Base-by-base conservation (phyloP, 78 protist species). In the Monocercomonoides exilis region DNA sequence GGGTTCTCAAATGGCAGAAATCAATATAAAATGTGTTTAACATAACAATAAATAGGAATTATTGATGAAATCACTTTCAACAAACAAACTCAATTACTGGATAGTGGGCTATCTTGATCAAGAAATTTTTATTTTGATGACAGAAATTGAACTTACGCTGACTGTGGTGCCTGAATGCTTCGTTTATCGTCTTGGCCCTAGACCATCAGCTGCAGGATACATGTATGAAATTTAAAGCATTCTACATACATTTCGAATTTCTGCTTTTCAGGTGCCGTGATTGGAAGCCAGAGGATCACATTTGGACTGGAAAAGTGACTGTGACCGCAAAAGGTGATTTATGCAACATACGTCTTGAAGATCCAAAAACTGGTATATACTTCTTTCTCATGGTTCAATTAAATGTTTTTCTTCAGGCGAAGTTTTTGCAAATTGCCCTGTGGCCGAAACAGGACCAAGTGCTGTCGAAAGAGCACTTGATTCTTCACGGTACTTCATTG, bases 281-380 rank as follows among this genome's bases (percentile, higher is more conserved):
- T 6, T 79, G 82, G 82, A 21, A 21, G 43, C 45, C 6, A 4
- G 43, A 79, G 82, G 82, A 79, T 41, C 5, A 33, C 36, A 6
- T 79, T 32, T 79, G 82, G 82, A 79, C 82, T 79, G 82, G 82
- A 21, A 6, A 41, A 4, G 82, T 79, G 82, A 79, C 43, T 32
- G 11, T 79, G 4, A 6, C 36, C 36, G 82, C 82, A 4, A 6
- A 21, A 21, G 82, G 82, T 5, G 4, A 4, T 32, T 4, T 38
- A 41, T 6, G 43, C 36, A 38, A 38, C 11, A 41, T 79, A 29
- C n/a, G 36, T 5, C 11, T 79, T 5, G 82, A 79, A 29, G 82
- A 79, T 79, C 82, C 82, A 29, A 54, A 54, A 11, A 54, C 70
- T 54, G 70, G 70, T 54, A 32, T 54, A 21, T 54, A 11, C 11